Percentiles rank a stretch among this genome's conserved stretches.
These are phyloP conservation scores for Clarireedia monteithiana DNA, from an alignment of 2,329 filamentous ascomycete species.

Conservation along the genomic window DNA sequence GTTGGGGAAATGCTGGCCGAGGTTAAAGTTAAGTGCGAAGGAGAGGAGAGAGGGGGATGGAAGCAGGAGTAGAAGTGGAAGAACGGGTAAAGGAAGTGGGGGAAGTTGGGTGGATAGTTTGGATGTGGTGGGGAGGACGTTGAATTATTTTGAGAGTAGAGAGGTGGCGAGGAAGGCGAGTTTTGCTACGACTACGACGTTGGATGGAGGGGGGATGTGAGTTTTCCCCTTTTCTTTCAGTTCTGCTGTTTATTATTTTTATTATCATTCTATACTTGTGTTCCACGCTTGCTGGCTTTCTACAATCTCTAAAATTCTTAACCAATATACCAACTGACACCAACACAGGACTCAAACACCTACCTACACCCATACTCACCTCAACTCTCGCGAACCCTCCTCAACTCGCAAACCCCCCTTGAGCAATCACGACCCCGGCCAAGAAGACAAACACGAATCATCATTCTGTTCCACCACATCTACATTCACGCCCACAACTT, in stretches of 20 bases:
- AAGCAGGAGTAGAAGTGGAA: neutral
- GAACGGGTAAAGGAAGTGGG: neutral
- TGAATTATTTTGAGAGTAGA: slow-evolving; percentile 20
- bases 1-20: slow-evolving; percentile 19
- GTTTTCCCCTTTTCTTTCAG: neutral
- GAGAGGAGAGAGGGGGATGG: slow-evolving; percentile 1
- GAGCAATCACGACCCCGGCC: neutral
- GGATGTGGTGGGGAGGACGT: slow-evolving; percentile 20
- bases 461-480: neutral
- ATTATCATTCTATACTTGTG: neutral
- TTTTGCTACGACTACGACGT: neutral
- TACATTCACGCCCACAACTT: neutral
- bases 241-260: fast-evolving
- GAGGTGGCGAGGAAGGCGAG: slow-evolving; percentile 11
- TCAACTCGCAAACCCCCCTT: neutral
- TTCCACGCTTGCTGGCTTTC: neutral
- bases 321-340: too few relatives aligned
- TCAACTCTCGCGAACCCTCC: neutral
- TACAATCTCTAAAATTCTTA: too few relatives aligned
- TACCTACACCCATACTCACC: neutral
- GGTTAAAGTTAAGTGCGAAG: slow-evolving; percentile 12
- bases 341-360: too few relatives aligned
- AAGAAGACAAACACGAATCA: neutral
- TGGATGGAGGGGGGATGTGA: neutral
- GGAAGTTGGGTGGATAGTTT: slow-evolving; percentile 12